Evolutionary conservation across 1,139 yeast genomes (phyloP), one percentile per base, ranked within the genome.

Genomic region (Wickerhamomyces sp.): DNA sequence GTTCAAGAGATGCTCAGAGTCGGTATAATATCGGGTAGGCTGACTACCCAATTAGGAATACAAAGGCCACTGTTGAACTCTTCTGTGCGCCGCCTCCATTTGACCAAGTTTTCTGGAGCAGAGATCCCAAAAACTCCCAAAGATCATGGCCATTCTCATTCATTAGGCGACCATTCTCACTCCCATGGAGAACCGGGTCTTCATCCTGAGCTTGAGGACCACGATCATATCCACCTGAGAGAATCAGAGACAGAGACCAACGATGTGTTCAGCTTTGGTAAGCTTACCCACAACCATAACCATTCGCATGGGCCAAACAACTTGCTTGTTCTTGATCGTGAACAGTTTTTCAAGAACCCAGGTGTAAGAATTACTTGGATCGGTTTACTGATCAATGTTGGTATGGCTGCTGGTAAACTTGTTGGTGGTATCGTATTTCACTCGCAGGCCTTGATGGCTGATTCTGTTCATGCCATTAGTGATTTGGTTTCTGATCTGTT

Each of bases 301-400:
- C 70, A 64, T 35, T 39, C 51, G 1, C 61, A 55, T 35, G 63
- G 63, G 3, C 68, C 71, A 42, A 64, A 62, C 44, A 65, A 60
- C 5, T 40, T 67, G 35, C 46, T 67, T 8, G 62, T 62, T 5
- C 43, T 61, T 36, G 68, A 67, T 43, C 55, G 66, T 20, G 64
- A 65, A 38, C 64, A 69, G 37, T 60, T 72, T 40, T 59, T 57
- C 49, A 63, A 66, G 21, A 87, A 88, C 59, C 96, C 96, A 1
- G 97, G 95, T 7, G 95, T 89, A 15, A 72, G 95, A 47, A 89
- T 92, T 54, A 92, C 98, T 1, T 84, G 96, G 88, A 70, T 90
- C 37, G 98, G 98, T 0, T 70, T 92, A 31, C 63, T 81, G 25
- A 88, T 86, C 38, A 92, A 92, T 56, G 76, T 88, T 14, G 79